phyloP scores from a whole-genome alignment of 371 early-diverging fungal genomes.

The Rhizomucor pusillus region DNA sequence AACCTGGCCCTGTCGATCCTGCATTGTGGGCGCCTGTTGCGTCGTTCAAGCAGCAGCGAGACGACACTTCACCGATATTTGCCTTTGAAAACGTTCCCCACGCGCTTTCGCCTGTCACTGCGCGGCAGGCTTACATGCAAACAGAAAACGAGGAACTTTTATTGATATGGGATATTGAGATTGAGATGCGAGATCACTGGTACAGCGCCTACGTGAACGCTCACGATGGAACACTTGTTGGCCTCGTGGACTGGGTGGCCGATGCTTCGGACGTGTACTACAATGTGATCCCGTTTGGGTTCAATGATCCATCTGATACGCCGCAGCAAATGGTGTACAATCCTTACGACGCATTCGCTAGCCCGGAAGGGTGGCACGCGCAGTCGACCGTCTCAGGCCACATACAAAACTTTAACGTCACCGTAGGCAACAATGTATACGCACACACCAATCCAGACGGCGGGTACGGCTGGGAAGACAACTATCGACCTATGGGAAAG shows the following conservation, averaged over 20 bases:
- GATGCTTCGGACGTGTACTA: constrained; percentile 59
- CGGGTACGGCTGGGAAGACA: constrained; percentile 53
- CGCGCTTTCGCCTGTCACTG: constrained; percentile 56
- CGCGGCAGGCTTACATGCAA: constrained; percentile 56
- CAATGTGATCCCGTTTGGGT: constrained; percentile 86
- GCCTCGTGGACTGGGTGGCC: constrained; percentile 87
- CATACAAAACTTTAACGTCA: constrained; percentile 63
- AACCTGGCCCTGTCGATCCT: constrained; percentile 5
- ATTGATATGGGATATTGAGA: constrained; percentile 84
- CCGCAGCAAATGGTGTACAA: constrained; percentile 62
- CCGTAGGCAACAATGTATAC: constrained; percentile 59
- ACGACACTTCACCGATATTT: neutral
- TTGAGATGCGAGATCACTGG: constrained; percentile 91
- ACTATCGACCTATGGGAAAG: constrained; percentile 69
- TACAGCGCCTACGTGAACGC: constrained; percentile 84
- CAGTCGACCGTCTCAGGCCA: constrained; percentile 37
- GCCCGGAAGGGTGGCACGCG: constrained; percentile 79
- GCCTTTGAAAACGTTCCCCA: constrained; percentile 53
- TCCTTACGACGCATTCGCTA: constrained; percentile 72
- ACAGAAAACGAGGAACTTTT: constrained; percentile 48
- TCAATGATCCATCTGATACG: constrained; percentile 80
- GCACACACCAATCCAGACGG: constrained; percentile 53
- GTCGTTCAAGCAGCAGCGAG: neutral
- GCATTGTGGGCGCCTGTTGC: neutral
- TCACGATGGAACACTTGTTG: constrained; percentile 63